phyloP scores from a whole-genome alignment of 75 land plant genomes.

The Selaginella tamariscina region DNA sequence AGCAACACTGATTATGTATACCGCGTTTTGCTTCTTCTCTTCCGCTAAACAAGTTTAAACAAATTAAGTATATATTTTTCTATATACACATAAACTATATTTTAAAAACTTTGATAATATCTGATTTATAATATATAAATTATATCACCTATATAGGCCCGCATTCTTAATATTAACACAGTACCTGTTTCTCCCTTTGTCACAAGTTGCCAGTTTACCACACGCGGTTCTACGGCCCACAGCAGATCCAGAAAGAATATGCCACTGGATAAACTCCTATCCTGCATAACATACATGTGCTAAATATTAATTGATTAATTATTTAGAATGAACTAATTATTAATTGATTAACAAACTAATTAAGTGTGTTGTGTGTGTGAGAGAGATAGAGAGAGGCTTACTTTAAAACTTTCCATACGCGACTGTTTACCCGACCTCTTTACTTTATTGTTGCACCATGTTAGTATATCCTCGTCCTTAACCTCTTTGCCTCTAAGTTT shows the following conservation, averaged over 20 bases:
- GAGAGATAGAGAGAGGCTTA: too few relatives aligned
- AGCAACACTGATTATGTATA: not conserved
- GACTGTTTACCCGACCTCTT: not conserved
- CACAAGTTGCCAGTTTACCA: slow-evolving; percentile 11
- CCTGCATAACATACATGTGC: not conserved
- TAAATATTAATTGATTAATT: not conserved
- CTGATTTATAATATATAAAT: slow-evolving; percentile 1
- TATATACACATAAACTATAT: too few relatives aligned
- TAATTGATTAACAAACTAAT: too few relatives aligned
- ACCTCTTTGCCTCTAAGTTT: not conserved
- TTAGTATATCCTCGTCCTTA: not conserved
- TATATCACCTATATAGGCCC: not conserved
- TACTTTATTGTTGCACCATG: not conserved
- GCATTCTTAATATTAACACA: not conserved
- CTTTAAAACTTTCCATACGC: slow-evolving; percentile 4
- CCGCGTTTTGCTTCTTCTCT: slow-evolving; percentile 10
- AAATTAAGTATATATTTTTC: too few relatives aligned
- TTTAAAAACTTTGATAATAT: too few relatives aligned
- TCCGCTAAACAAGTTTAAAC: too few relatives aligned
- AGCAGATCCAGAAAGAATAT: slow-evolving; percentile 9
- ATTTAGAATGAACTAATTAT: too few relatives aligned
- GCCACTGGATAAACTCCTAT: slow-evolving; percentile 4
- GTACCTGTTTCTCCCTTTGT: slow-evolving; percentile 9
- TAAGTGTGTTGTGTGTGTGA: too few relatives aligned
- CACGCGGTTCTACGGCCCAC: slow-evolving; percentile 4